Evolutionary conservation across 192 early-diverging fungal species (phyloP).

Genomic region (Coemansia sp.): DNA sequence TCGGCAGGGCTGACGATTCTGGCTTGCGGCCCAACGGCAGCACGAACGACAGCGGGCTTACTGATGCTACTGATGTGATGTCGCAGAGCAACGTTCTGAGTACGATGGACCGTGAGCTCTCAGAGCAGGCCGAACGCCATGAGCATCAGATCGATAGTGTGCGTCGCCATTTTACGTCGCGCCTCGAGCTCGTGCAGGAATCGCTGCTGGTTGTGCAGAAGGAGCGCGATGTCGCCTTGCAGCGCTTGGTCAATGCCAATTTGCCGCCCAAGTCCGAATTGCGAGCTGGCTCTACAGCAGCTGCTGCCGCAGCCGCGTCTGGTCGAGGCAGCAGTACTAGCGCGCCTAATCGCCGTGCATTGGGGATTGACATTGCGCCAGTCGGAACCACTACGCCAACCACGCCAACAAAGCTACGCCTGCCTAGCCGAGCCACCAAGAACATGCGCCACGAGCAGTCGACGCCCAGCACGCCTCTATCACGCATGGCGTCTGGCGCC

Average conservation of each 20-base stretch:
- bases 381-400: not conserved
- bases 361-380: conserved; percentile 16
- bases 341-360: conserved; percentile 6
- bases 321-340: not conserved
- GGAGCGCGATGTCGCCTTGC: conserved; percentile 47
- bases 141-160: conserved; percentile 51
- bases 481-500: conserved; percentile 16
- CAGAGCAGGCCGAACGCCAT: conserved; percentile 49
- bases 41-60: not conserved
- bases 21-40: not conserved
- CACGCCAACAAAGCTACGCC: conserved; percentile 25
- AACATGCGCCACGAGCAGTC: conserved; percentile 8
- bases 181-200: conserved; percentile 46
- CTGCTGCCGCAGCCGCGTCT: not conserved
- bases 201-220: conserved; percentile 41
- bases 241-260: conserved; percentile 35
- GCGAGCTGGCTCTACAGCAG: not conserved
- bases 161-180: conserved; percentile 46
- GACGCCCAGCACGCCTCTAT: conserved; percentile 4
- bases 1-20: not conserved
- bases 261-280: not conserved
- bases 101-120: conserved; percentile 48
- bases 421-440: conserved; percentile 32
- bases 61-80: conserved; percentile 17
- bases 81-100: conserved; percentile 38